Conservation (phyloP, 441 rosid species). For the Gossypium aridum region DNA sequence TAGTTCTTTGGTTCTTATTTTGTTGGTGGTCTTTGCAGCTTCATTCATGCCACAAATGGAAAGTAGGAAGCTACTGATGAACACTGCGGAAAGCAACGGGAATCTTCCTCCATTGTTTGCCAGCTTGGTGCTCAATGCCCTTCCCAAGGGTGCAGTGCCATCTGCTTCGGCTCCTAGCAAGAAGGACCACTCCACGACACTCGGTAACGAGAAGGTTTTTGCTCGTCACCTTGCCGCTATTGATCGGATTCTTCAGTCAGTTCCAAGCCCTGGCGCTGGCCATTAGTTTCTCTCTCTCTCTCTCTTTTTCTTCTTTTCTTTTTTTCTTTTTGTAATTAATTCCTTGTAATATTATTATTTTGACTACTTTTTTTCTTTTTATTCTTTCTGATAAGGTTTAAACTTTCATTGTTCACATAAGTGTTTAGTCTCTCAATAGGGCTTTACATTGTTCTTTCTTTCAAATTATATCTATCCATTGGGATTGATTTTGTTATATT, state of each 20-base stretch:
- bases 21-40: conserved; percentile 17
- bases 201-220: conserved; percentile 38
- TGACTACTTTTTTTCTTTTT: background rate
- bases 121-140: conserved; percentile 35
- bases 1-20: conserved; percentile 11
- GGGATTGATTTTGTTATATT: background rate
- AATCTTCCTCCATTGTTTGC: conserved; percentile 25
- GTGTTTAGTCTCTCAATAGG: background rate
- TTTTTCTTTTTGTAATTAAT: background rate
- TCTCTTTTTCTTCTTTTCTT: no score
- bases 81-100: conserved; percentile 5
- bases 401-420: background rate
- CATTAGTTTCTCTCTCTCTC: conserved; percentile 22
- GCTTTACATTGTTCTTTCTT: background rate
- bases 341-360: background rate
- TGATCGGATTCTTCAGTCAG: conserved; percentile 57
- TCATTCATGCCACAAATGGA: conserved; percentile 18
- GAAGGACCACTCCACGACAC: conserved; percentile 44
- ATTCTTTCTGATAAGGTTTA: background rate
- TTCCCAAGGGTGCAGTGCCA: conserved; percentile 59
- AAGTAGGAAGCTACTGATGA: conserved; percentile 38
- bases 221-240: conserved; percentile 45
- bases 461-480: background rate
- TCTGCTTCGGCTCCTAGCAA: conserved; percentile 55
- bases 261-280: conserved; percentile 84